A percentile compares a stretch with the other conserved stretches of the same genome.
phyloP scores from a whole-genome alignment of 371 early-diverging fungal genomes.

The Mortierella sp. region DNA sequence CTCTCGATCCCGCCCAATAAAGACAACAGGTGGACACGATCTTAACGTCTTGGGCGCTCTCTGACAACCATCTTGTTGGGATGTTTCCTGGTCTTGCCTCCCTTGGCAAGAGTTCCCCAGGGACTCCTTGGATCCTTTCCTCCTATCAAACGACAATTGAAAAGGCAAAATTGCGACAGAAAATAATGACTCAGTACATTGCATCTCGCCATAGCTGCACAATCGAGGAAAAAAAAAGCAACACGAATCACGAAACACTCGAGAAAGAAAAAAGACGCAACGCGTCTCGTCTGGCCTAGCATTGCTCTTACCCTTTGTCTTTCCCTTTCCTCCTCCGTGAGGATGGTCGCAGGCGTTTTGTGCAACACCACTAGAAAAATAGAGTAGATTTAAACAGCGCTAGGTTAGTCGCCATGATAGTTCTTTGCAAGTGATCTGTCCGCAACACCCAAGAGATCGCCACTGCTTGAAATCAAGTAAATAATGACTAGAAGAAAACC shows the following conservation, averaged over 20 bases:
- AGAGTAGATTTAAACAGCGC: background rate
- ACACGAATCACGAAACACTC: background rate
- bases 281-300: background rate
- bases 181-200: background rate
- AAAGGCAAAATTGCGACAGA: background rate
- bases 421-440: background rate
- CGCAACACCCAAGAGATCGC: background rate
- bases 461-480: background rate
- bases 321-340: constrained; percentile 99
- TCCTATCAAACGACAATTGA: constrained; percentile 10
- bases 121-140: constrained; percentile 90
- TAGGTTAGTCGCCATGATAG: background rate
- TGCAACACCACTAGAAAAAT: constrained; percentile 88
- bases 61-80: constrained; percentile 85
- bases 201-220: background rate
- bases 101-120: constrained; percentile 97
- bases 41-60: constrained; percentile 79
- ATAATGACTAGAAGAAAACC: background rate
- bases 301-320: constrained; percentile 87
- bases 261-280: background rate
- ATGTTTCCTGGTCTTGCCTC: constrained; percentile 91
- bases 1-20: background rate
- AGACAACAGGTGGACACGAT: background rate
- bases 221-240: background rate
- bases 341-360: constrained; percentile 99